phyloP scores from a whole-genome alignment of 345 rosid species.

The Populus simonii region DNA sequence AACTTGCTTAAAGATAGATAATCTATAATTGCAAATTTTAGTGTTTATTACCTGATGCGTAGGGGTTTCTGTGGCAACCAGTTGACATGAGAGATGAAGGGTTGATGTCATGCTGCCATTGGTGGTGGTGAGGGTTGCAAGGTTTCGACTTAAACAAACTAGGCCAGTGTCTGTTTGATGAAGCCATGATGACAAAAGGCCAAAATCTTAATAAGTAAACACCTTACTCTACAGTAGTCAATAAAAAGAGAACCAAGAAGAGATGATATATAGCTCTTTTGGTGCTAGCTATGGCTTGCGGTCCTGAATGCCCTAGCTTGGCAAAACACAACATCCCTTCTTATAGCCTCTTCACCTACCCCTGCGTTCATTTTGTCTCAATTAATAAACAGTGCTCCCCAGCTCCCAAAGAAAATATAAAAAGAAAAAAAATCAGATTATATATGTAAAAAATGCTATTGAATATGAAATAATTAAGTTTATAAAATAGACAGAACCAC shows the following conservation, averaged over 20 bases:
- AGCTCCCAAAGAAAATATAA: constrained; percentile 9
- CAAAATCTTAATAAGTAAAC: neutral
- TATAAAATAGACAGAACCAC: constrained; percentile 29
- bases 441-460: neutral
- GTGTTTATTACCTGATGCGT: constrained; percentile 48
- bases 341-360: constrained; percentile 61
- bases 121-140: constrained; percentile 62
- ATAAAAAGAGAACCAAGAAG: constrained; percentile 21
- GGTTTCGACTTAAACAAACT: constrained; percentile 99
- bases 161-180: constrained; percentile 99
- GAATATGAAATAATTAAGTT: neutral
- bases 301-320: constrained; percentile 31
- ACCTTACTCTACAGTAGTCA: constrained; percentile 15
- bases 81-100: constrained; percentile 48
- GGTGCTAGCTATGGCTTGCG: constrained; percentile 37
- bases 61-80: constrained; percentile 57
- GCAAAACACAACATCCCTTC: constrained; percentile 46
- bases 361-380: constrained; percentile 19
- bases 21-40: neutral
- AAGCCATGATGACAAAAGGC: constrained; percentile 60
- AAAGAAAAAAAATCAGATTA: neutral
- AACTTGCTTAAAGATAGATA: neutral
- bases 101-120: constrained; percentile 89
- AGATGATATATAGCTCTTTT: constrained; percentile 23
- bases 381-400: constrained; percentile 22